Conservation (phyloP, 805 yeast genomes). For the Maudiozyma pseudohumilis region DNA sequence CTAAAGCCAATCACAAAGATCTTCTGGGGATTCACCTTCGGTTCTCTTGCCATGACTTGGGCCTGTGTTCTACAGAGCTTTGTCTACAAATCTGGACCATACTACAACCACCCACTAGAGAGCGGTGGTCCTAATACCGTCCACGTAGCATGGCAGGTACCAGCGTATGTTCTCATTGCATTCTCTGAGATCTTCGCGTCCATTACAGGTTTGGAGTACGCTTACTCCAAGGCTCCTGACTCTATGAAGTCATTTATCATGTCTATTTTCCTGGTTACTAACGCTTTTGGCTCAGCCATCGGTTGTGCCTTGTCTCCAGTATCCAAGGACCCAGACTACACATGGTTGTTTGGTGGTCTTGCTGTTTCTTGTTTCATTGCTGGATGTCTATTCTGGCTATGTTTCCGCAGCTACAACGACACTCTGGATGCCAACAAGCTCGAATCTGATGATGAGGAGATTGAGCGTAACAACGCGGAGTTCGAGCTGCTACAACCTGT, state of each 20-base stretch:
- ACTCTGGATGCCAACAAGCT: conserved; percentile 32
- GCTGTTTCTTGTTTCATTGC: conserved; percentile 48
- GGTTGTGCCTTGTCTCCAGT: conserved; percentile 66
- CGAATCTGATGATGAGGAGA: conserved; percentile 28
- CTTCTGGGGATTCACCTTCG: conserved; percentile 58
- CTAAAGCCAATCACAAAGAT: conserved; percentile 68
- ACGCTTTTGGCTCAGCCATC: conserved; percentile 68
- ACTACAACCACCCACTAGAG: conserved; percentile 52
- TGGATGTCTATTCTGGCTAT: conserved; percentile 53
- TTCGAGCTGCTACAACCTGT: conserved; percentile 6
- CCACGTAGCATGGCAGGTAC: conserved; percentile 58
- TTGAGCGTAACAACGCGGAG: conserved; percentile 3
- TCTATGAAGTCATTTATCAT: conserved; percentile 36
- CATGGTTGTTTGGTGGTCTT: conserved; percentile 59
- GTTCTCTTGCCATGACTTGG: conserved; percentile 56
- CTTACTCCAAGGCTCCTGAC: conserved; percentile 73
- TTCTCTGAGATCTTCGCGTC: conserved; percentile 71
- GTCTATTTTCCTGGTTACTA: conserved; percentile 54
- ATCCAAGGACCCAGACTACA: conserved; percentile 57
- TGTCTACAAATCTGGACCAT: conserved; percentile 64
- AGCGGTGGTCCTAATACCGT: conserved; percentile 31
- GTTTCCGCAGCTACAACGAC: conserved; percentile 44
- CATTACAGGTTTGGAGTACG: conserved; percentile 74
- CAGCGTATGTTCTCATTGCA: conserved; percentile 62
- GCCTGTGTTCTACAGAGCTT: conserved; percentile 67